Percentiles rank a stretch among this genome's conserved stretches.
Evolutionary conservation across 176 grass and related monocot species (phyloP).

Genomic region (Avena atlantica): DNA sequence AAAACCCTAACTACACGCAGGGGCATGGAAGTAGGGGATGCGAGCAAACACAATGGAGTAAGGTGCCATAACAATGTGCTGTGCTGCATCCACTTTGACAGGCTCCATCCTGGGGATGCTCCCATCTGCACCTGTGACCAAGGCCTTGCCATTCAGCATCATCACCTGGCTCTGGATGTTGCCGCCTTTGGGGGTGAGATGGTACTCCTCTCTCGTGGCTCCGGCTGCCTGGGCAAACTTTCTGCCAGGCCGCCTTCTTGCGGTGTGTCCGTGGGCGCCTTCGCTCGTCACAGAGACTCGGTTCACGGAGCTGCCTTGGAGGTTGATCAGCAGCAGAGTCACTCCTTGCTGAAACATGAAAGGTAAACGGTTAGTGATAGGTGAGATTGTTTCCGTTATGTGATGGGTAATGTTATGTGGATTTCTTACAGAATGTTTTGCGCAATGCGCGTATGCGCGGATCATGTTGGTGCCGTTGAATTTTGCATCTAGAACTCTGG

Average conservation of each 20-base stretch:
- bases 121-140: slow-evolving; percentile 55
- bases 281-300: slow-evolving; percentile 41
- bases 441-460: slow-evolving; percentile 70
- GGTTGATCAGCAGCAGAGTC: slow-evolving; percentile 90
- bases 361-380: neutral
- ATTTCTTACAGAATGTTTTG: slow-evolving; percentile 63
- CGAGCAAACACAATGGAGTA: slow-evolving; percentile 68
- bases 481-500: slow-evolving; percentile 56
- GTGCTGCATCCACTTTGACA: slow-evolving; percentile 35
- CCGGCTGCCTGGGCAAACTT: neutral
- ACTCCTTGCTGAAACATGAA: slow-evolving; percentile 62
- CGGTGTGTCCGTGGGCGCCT: neutral
- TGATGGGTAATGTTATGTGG: neutral
- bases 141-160: slow-evolving; percentile 65
- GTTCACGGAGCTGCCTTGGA: slow-evolving; percentile 58
- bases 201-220: slow-evolving; percentile 68
- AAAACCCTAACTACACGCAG: slow-evolving; percentile 51
- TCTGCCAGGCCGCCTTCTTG: slow-evolving; percentile 23
- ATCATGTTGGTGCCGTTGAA: slow-evolving; percentile 63
- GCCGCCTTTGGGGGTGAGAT: slow-evolving; percentile 56
- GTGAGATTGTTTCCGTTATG: neutral
- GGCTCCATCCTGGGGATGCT: slow-evolving; percentile 58
- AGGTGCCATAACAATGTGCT: slow-evolving; percentile 48
- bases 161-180: slow-evolving; percentile 71
- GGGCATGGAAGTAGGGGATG: slow-evolving; percentile 53